These are phyloP conservation scores for Naganishia vishniacii DNA, from an alignment of 768 basidiomycete species.

Conservation along the genomic window DNA sequence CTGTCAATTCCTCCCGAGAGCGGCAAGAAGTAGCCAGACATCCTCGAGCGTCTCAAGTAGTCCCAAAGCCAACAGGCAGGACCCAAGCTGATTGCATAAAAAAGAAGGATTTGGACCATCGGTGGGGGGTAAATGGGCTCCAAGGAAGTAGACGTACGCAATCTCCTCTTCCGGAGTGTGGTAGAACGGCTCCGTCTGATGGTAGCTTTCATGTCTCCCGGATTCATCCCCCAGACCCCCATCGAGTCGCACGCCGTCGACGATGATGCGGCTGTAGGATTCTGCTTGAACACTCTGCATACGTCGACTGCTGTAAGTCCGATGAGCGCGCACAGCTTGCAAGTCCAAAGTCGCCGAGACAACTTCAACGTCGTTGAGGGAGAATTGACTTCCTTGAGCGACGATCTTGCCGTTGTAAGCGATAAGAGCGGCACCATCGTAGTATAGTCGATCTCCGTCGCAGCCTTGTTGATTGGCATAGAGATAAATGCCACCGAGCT, in stretches of 20 bases:
- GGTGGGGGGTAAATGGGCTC: neutral
- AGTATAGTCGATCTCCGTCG: slow-evolving; percentile 95
- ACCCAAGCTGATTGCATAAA: slow-evolving; percentile 64
- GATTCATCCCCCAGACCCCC: slow-evolving; percentile 62
- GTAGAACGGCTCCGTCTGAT: slow-evolving; percentile 57
- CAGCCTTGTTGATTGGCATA: slow-evolving; percentile 99
- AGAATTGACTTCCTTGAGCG: slow-evolving; percentile 96
- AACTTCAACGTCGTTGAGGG: slow-evolving; percentile 90
- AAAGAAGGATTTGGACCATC: neutral
- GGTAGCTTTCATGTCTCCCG: slow-evolving; percentile 55
- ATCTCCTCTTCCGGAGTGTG: slow-evolving; percentile 94
- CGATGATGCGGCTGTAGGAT: slow-evolving; percentile 73
- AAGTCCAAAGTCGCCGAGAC: slow-evolving; percentile 92
- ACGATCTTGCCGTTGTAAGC: slow-evolving; percentile 86
- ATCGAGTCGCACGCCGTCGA: slow-evolving; percentile 63
- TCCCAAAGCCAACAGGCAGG: slow-evolving; percentile 99
- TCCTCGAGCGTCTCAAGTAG: slow-evolving; percentile 85
- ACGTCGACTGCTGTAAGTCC: slow-evolving; percentile 70
- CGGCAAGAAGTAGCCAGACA: slow-evolving; percentile 91
- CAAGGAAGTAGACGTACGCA: slow-evolving; percentile 61
- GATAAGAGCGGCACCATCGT: slow-evolving; percentile 95
- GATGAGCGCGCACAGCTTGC: slow-evolving; percentile 88
- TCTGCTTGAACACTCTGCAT: slow-evolving; percentile 78
- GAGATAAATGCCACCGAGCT: slow-evolving; percentile 94
- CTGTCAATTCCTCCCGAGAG: slow-evolving; percentile 95